Evolutionary conservation across 257 asterid genomes (phyloP).

Genomic region (Nyctanthes arbortristis): DNA sequence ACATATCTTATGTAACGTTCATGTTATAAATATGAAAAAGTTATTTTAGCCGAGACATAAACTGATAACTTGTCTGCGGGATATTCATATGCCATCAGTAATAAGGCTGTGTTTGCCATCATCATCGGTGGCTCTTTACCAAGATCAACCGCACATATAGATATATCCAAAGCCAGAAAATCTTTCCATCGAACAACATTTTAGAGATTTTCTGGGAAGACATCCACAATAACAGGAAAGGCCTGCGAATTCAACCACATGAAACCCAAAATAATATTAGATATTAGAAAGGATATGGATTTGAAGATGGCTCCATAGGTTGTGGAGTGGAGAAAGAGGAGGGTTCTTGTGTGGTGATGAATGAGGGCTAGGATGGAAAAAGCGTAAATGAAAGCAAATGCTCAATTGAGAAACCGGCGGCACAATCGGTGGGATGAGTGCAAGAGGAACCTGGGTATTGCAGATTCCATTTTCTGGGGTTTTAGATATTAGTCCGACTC

Average conservation of each 20-base stretch:
- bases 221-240: slow-evolving; percentile 38
- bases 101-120: slow-evolving; percentile 61
- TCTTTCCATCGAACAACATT: slow-evolving; percentile 12
- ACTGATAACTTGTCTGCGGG: slow-evolving; percentile 60
- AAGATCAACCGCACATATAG: slow-evolving; percentile 76
- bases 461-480: too few relatives aligned
- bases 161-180: slow-evolving; percentile 55
- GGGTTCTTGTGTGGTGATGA: slow-evolving; percentile 45
- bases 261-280: slow-evolving; percentile 47
- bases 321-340: slow-evolving; percentile 32
- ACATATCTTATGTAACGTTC: too few relatives aligned
- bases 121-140: slow-evolving; percentile 66
- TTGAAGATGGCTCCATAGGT: slow-evolving; percentile 26
- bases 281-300: slow-evolving; percentile 31
- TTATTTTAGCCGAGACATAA: too few relatives aligned
- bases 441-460: slow-evolving; percentile 29
- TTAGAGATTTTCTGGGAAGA: slow-evolving; percentile 39
- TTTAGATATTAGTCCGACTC: too few relatives aligned
- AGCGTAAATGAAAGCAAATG: slow-evolving; percentile 50
- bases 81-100: too few relatives aligned
- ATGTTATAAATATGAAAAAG: too few relatives aligned
- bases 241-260: slow-evolving; percentile 58
- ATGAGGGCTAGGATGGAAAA: slow-evolving; percentile 48
- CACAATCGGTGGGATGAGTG: slow-evolving; percentile 37
- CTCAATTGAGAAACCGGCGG: too few relatives aligned